These are phyloP conservation scores for Microdochium paspali DNA, from an alignment of 2,329 filamentous ascomycete species.

Conservation along the genomic window DNA sequence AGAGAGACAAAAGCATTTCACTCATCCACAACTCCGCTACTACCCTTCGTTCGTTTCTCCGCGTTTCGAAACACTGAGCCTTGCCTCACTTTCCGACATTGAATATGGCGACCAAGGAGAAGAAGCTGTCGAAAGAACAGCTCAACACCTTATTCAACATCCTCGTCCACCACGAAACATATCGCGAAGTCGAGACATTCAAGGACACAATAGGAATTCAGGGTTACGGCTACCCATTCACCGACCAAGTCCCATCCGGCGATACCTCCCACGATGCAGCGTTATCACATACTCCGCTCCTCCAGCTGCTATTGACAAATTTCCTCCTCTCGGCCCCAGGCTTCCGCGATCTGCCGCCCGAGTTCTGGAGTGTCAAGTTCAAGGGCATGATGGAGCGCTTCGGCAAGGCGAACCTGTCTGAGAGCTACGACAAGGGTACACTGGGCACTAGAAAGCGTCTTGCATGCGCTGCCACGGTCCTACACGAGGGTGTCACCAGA, in stretches of 20 bases:
- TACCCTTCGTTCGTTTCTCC: too few relatives aligned
- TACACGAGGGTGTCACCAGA: conserved; percentile 60
- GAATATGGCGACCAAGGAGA: neutral
- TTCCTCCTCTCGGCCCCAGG: conserved; percentile 60
- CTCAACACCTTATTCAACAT: conserved; percentile 48
- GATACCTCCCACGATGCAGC: conserved; percentile 12
- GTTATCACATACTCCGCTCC: conserved; percentile 47
- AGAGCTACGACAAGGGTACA: conserved; percentile 73
- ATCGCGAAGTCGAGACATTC: conserved; percentile 63
- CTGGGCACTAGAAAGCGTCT: conserved; percentile 67
- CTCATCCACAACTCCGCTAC: too few relatives aligned
- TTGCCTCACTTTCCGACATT: too few relatives aligned
- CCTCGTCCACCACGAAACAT: conserved; percentile 49
- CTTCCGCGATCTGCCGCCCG: conserved; percentile 48
- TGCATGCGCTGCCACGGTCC: conserved; percentile 58
- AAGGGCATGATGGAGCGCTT: conserved; percentile 52
- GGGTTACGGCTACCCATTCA: conserved; percentile 63
- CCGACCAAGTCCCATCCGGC: conserved; percentile 11
- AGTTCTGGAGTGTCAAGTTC: conserved; percentile 57
- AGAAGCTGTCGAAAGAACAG: conserved; percentile 26
- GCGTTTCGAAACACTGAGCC: too few relatives aligned
- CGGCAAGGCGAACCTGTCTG: conserved; percentile 60
- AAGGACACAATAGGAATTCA: conserved; percentile 54
- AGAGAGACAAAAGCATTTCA: too few relatives aligned
- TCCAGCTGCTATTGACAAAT: conserved; percentile 58